Evolutionary conservation across 345 rosid species (phyloP), one percentile per base, ranked within the genome.

Genomic region (Pseudoturritis turrita): DNA sequence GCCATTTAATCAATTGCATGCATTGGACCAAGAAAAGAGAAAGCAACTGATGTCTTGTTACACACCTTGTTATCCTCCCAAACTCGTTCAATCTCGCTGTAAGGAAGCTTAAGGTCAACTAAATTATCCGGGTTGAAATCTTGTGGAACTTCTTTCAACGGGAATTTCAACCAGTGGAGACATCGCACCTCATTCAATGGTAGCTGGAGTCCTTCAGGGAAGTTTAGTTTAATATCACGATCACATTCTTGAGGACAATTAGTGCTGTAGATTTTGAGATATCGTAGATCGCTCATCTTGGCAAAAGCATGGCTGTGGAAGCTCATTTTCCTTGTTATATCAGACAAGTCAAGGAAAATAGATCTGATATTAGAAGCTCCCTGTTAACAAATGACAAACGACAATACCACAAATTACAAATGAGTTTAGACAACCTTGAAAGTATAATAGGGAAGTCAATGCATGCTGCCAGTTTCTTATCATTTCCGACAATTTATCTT

Each of bases 51-150:
- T 50, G 56, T 53, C 26, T 28, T 23, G 18, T 9, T 19, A 17
- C 25, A 4, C 54, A 81, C 82, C 77, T 72, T 70, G 5, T 17
- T 28, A 52, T 23, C 55, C 2, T 53, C 43, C 82, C 82, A 81
- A 3, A 78, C 54, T 40, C 55, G 64, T 53, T 76, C 51, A 9
- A 81, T 44, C 1, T 40, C 10, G 68, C 85, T 59, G 18, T 46
- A 2, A 9, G 15, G 43, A 25, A 81, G 50, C 37, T 47, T 37
- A 11, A 78, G 75, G 26, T 68, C 70, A 2, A 78, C 74, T 14
- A 71, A 33, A 3, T 79, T 65, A 0, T 15, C 18, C 0, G 72
- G 71, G 13, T 35, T 21, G 33, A 73, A 72, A 18, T 53, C 72
- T 58, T 31, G 40, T 41, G 85, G 79, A 44, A 76, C 26, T 17